Base-by-base conservation (phyloP, 2,329 filamentous ascomycete species). In the Fusarium sp. region DNA sequence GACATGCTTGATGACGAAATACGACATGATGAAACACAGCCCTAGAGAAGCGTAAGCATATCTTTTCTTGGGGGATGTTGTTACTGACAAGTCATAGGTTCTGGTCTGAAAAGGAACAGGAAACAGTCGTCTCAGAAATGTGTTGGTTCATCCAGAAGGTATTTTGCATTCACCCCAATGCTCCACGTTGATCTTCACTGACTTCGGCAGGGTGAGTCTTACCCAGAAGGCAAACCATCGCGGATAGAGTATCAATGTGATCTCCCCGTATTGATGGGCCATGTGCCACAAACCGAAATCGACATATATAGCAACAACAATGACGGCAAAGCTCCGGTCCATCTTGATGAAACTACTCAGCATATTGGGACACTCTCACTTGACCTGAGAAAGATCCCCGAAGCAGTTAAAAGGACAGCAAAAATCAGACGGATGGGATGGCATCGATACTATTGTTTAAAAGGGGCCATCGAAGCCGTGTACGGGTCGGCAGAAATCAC, bases 141-240 rank as follows among this genome's bases (percentile, higher is more conserved):
- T 78, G 78, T 33, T 81, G 79, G 79, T 80, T 81, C 56, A 81
- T 81, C 50, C 70, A 70, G 48, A 80, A 80, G 76, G 79, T 80
- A 69, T 29, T 68, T 24, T 16, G 13, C 38, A n/a, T n/a, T 8
- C 28, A 9, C 13, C 11, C 33, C 16, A 37, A 37, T n/a, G 6
- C 18, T 18, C 15, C 37, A 29, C 20, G 12, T 31, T 16, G 28
- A 38, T 15, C 41, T 3, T 18, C 41, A 35, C 54, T 69, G 41
- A 73, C 42, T 39, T 48, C 6, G 42, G 10, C n/a, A 80, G 79
- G 79, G 79, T 24, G 76, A 81, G 59, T 80, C 79, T 6, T 80
- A 80, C 62, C 77, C 78, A 9, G 78, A 81, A 35, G 77, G 74
- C 20, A 77, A 71, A 52, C 79, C 79, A 11, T 78, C 77, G 4